Conservation (phyloP, 805 yeast genomes). For the Kodamaea fukazawae region DNA sequence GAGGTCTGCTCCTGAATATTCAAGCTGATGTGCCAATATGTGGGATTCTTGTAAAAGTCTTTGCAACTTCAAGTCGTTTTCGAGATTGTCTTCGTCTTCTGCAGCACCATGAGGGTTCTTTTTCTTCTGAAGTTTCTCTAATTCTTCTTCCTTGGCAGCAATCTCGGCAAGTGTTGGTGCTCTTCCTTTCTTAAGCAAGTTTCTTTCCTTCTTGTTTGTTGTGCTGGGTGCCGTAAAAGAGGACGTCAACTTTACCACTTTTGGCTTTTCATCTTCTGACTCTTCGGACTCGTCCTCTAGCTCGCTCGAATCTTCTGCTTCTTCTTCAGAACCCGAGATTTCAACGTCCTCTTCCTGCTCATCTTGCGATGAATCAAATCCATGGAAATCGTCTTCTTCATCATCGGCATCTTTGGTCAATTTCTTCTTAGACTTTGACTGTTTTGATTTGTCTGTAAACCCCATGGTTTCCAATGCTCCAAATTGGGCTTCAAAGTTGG, state of each 20-base stretch:
- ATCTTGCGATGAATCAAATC: constrained; percentile 3
- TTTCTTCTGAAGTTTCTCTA: constrained; percentile 29
- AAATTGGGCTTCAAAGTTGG: constrained; percentile 62
- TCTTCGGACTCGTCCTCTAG: constrained; percentile 10
- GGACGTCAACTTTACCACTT: constrained; percentile 49
- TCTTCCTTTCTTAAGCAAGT: constrained; percentile 57
- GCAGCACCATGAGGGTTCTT: constrained; percentile 34
- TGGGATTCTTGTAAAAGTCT: constrained; percentile 71
- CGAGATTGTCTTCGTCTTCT: constrained; percentile 51
- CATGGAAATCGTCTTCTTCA: constrained; percentile 21
- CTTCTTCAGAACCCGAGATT: constrained; percentile 14
- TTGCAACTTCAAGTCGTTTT: constrained; percentile 72
- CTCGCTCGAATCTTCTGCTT: constrained; percentile 13
- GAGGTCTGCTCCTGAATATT: constrained; percentile 64
- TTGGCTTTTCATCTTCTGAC: constrained; percentile 28
- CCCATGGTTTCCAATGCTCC: constrained; percentile 58
- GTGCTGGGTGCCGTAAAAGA: constrained; percentile 23
- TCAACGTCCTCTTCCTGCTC: constrained; percentile 19
- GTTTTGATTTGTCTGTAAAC: constrained; percentile 40
- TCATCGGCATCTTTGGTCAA: constrained; percentile 3
- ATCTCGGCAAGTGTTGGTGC: constrained; percentile 47
- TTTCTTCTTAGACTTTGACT: constrained; percentile 13
- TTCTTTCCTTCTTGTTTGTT: constrained; percentile 47
- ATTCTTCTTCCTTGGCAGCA: constrained; percentile 23
- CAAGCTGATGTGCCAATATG: constrained; percentile 44